Percentiles rank a stretch among this genome's conserved stretches.
Evolutionary conservation across 768 basidiomycete genomes (phyloP).

Genomic region (Zangia roseola): DNA sequence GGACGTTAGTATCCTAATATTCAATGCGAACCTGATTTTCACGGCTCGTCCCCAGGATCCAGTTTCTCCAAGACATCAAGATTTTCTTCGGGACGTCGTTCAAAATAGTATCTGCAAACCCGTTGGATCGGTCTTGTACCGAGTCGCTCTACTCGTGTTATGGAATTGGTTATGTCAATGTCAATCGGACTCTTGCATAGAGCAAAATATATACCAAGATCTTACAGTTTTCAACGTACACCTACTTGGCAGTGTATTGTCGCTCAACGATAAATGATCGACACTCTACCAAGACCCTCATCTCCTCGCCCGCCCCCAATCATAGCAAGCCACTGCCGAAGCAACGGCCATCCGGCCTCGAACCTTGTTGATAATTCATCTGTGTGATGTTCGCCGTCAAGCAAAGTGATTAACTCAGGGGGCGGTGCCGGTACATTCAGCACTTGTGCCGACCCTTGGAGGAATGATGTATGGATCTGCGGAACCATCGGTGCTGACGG

Average conservation of each 20-base stretch:
- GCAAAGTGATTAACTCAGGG: constrained; percentile 50
- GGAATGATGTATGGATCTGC: constrained; percentile 27
- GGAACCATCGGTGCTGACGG: constrained; percentile 53
- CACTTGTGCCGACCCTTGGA: constrained; percentile 26
- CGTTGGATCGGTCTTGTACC: constrained; percentile 46
- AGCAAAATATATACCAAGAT: constrained; percentile 4
- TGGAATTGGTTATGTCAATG: constrained; percentile 89
- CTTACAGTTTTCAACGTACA: not conserved
- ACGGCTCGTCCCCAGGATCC: constrained; percentile 57
- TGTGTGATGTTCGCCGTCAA: constrained; percentile 90
- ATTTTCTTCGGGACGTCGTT: constrained; percentile 89
- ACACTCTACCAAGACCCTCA: constrained; percentile 70
- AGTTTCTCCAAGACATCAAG: constrained; percentile 83
- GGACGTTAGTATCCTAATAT: constrained; percentile 60
- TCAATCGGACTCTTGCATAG: constrained; percentile 73
- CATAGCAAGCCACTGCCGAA: constrained; percentile 68
- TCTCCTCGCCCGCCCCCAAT: constrained; percentile 62
- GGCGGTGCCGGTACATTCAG: constrained; percentile 38
- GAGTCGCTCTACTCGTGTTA: constrained; percentile 87
- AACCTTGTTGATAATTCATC: constrained; percentile 87
- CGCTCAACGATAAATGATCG: constrained; percentile 73
- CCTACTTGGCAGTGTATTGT: not conserved
- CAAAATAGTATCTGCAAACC: constrained; percentile 73
- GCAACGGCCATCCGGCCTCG: constrained; percentile 77
- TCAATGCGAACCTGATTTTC: not conserved